phyloP scores from a whole-genome alignment of 768 basidiomycete genomes.

The Tylopilus sp. region DNA sequence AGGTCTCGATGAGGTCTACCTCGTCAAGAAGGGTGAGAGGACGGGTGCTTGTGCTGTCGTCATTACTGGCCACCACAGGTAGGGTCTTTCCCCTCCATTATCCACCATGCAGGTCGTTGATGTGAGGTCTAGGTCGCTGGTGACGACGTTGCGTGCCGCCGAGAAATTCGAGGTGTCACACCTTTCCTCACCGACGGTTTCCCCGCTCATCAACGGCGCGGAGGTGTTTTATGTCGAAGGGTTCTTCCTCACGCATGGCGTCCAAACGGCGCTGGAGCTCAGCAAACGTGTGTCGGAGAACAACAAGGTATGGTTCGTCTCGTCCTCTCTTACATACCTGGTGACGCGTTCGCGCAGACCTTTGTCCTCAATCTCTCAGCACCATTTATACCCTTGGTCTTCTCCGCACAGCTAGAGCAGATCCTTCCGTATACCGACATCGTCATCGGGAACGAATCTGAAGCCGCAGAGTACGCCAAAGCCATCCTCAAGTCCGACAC shows the following conservation, averaged over 20 bases:
- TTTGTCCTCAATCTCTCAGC: slow-evolving; percentile 94
- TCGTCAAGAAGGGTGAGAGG: slow-evolving; percentile 79
- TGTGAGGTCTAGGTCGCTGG: slow-evolving; percentile 63
- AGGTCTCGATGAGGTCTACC: slow-evolving; percentile 84
- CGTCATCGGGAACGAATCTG: slow-evolving; percentile 94
- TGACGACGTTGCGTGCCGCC: slow-evolving; percentile 86
- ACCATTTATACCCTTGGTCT: slow-evolving; percentile 96
- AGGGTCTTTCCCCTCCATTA: slow-evolving; percentile 10
- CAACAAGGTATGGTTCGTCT: slow-evolving; percentile 57
- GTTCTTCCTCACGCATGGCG: slow-evolving; percentile 95
- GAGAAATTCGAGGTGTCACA: slow-evolving; percentile 86
- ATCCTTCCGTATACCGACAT: slow-evolving; percentile 84
- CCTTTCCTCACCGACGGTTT: slow-evolving; percentile 70
- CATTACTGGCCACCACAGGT: slow-evolving; percentile 92
- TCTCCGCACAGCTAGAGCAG: slow-evolving; percentile 74
- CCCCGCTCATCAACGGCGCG: slow-evolving; percentile 73
- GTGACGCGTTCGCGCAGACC: slow-evolving; percentile 42
- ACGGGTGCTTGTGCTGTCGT: slow-evolving; percentile 97
- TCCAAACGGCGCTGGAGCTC: slow-evolving; percentile 64
- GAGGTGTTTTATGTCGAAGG: slow-evolving; percentile 93
- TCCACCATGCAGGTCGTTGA: neutral
- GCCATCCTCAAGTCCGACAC: slow-evolving; percentile 66
- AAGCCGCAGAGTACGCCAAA: slow-evolving; percentile 83
- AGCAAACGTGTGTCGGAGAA: slow-evolving; percentile 72
- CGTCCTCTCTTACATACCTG: neutral